Evolutionary conservation across 148 eudicot genomes (phyloP).

Genomic region (Cornus controversa): DNA sequence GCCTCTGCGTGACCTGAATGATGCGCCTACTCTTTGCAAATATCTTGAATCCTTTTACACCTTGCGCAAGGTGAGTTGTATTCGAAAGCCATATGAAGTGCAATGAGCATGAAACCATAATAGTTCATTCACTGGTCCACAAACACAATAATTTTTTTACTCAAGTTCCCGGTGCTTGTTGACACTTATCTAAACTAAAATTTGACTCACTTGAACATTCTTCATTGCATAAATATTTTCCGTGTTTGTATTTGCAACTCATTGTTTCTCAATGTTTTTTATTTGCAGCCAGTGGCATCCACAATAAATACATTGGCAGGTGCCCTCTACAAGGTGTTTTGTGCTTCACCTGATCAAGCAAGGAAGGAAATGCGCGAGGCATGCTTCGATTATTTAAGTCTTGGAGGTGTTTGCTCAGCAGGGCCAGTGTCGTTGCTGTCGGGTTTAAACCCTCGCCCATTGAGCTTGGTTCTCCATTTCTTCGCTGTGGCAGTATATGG

Average conservation of each 20-base stretch:
- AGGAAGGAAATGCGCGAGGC: constrained; percentile 80
- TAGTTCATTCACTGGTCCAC: no score
- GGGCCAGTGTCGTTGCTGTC: constrained; percentile 84
- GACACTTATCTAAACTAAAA: no score
- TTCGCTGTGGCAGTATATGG: constrained; percentile 88
- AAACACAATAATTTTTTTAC: background rate
- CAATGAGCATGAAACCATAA: no score
- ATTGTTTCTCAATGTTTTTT: constrained; percentile 8
- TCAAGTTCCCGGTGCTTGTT: background rate
- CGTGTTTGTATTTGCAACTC: background rate
- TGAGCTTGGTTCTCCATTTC: constrained; percentile 83
- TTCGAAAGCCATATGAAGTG: background rate
- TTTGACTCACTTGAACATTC: no score
- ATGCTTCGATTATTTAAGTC: constrained; percentile 85
- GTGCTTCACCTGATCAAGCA: constrained; percentile 80
- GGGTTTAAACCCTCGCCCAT: constrained; percentile 80
- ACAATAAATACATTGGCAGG: constrained; percentile 89
- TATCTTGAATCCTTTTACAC: constrained; percentile 87
- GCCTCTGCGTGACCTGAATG: constrained; percentile 65
- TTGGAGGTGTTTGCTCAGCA: constrained; percentile 67
- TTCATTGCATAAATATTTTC: background rate
- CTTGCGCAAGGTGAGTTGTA: constrained; percentile 61
- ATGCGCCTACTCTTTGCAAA: constrained; percentile 64
- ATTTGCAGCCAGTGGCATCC: constrained; percentile 81
- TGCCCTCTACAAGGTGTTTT: constrained; percentile 73